phyloP scores from a whole-genome alignment of 768 basidiomycete genomes.

The Leccinum broughii region DNA sequence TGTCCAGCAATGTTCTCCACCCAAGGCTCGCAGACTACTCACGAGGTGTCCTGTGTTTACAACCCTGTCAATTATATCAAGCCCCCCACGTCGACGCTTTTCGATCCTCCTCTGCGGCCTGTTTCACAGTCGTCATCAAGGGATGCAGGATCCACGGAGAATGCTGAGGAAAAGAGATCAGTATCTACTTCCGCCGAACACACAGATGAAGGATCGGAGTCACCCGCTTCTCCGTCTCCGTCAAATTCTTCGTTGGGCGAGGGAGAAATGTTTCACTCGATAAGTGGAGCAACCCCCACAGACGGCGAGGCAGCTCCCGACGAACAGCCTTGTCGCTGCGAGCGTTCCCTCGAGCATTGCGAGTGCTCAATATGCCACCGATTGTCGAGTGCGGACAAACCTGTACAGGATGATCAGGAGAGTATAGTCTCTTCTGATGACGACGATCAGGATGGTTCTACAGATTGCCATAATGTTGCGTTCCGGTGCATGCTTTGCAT shows the following conservation, averaged over 20 bases:
- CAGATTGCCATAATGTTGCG: background rate
- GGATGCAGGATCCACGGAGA: background rate
- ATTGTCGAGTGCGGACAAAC: background rate
- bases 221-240: background rate
- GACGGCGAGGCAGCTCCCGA: background rate
- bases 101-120: background rate
- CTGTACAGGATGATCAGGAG: background rate
- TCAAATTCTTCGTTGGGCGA: slow-evolving; percentile 7
- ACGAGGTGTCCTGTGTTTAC: slow-evolving; percentile 5
- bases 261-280: slow-evolving; percentile 14
- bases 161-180: background rate
- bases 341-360: background rate
- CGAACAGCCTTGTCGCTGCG: slow-evolving; percentile 2
- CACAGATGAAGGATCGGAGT: background rate
- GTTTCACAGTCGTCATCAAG: background rate
- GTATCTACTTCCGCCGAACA: background rate
- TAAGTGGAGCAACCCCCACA: background rate
- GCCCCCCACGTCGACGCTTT: no score
- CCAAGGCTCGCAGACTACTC: background rate
- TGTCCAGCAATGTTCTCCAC: slow-evolving; percentile 1
- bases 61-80: slow-evolving; percentile 5
- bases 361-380: slow-evolving; percentile 10
- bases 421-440: slow-evolving; percentile 1
- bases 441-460: background rate
- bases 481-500: slow-evolving; percentile 21